Evolutionary conservation across 352 stramenopile genomes (phyloP), one percentile per base, ranked within the genome.

Genomic region (Phytopythium chamaehyphon): DNA sequence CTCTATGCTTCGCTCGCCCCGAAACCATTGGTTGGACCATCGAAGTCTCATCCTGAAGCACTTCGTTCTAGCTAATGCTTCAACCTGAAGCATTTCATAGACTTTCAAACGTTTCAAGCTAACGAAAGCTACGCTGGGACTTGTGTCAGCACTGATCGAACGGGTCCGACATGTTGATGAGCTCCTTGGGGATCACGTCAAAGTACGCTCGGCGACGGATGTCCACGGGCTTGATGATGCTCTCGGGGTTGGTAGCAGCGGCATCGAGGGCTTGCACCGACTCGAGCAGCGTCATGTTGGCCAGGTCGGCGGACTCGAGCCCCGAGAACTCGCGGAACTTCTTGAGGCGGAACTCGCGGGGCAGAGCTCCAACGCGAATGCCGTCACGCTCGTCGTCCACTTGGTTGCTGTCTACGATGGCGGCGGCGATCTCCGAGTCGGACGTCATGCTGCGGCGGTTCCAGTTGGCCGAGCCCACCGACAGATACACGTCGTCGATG

Each of bases 401-500:
- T 18, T 16, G 56, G 21, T 71, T 54, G 40, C 52, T 57, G 39
- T 86, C 78, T 15, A 89, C 64, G 22, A 86, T 44, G 31, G 82
- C 81, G 0, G 71, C 75, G 1, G 61, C 70, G 15, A 86, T 66
- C 57, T 89, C 75, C 42, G 65, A 74, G 64, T 86, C 78, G 3
- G 58, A 73, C 9, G 73, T 87, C 72, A 86, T 86, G 47, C 75
- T 83, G 40, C 75, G 72, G 3, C 70, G 61, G 50, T 89, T 87
- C 78, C 75, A 89, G 59, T 89, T 89, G 21, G 64, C 64, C 3
- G 75, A 89, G 10, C 72, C 65, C 14, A 82, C 35, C 0, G 73
- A 81, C 1, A 89, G 22, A 51, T 78, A 86, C 16, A 89, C 78
- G 51, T 86, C 78, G 53, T 89, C 78, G 33, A 83, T 66, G 51